Conservation (phyloP, 2,329 filamentous ascomycete species). For the Ophiocordyceps unilateralis region DNA sequence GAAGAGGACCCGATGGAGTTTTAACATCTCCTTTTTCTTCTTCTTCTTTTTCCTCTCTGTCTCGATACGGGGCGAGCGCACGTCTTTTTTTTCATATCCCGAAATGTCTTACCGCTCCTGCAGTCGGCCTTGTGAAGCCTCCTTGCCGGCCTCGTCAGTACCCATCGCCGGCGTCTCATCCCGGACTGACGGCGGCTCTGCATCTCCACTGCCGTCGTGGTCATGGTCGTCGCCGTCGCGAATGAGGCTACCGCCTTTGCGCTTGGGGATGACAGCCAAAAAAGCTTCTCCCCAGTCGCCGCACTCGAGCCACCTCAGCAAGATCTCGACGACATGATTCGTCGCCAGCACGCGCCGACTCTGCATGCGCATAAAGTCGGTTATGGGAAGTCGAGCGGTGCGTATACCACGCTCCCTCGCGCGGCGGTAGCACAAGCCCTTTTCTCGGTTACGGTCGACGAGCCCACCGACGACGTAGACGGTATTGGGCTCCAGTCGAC, state of each 20-base stretch:
- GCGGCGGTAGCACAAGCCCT: conserved; percentile 77
- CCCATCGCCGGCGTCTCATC: neutral
- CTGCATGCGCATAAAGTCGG: conserved; percentile 85
- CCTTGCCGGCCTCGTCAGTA: too few species aligned
- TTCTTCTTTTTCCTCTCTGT: neutral
- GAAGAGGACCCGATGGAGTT: conserved; percentile 37
- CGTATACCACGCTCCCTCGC: conserved; percentile 60
- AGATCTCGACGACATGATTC: conserved; percentile 94
- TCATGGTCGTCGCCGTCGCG: conserved; percentile 10
- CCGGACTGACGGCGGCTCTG: too few species aligned
- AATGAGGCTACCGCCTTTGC: conserved; percentile 65
- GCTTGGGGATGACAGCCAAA: conserved; percentile 69
- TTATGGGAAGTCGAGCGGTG: conserved; percentile 84
- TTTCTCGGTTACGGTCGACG: conserved; percentile 92
- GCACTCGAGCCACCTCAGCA: conserved; percentile 80
- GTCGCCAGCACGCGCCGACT: conserved; percentile 76
- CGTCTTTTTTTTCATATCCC: too few species aligned
- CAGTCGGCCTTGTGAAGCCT: too few species aligned
- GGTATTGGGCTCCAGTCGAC: conserved; percentile 68
- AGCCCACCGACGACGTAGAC: conserved; percentile 89
- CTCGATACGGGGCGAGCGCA: neutral
- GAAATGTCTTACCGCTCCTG: too few species aligned
- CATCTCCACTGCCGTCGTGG: too few species aligned
- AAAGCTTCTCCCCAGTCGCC: conserved; percentile 90
- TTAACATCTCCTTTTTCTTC: conserved; percentile 9